Base-by-base conservation (phyloP, 139 green algal genomes). In the Marvania coccoides region DNA sequence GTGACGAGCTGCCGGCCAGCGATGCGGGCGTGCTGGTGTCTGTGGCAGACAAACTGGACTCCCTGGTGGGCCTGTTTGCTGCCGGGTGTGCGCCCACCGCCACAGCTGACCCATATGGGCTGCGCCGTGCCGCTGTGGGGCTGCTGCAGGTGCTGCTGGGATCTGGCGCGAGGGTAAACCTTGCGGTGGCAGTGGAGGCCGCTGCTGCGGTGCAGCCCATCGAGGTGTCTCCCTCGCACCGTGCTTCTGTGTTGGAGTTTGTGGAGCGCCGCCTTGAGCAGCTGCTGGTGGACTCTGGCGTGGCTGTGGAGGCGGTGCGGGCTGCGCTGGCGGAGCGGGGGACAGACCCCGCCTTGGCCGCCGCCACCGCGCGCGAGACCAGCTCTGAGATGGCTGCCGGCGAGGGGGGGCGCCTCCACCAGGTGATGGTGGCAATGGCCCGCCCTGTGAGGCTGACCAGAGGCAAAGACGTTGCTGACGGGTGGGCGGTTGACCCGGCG, bases 51-150 rank as follows among this genome's bases (percentile, higher is more conserved):
- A 74, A 78, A 42, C 67, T 98, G 38, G 95, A 99, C 71, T 90
- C 83, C 29, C 71, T 99, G 33, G 94, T 98, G 13, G 95, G 95
- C 1, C 80, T 99, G 51, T 87, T 95, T 68, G 90, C 85, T 4
- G 90, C 86, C 24, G 87, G 85, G 15, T 91, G 90, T 48, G 87
- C 82, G 19, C 92, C 95, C 19, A 89, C 81, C 10, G 90, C 91
- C 5, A 87, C 71, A 4, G 81, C 93, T 5, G 95, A 99, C 73
- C 94, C 88, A 0, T 99, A 93, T 65, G 91, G 84, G n/a, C 81
- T 98, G n/a, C 77, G 95, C 8, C 80, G 95, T 13, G 81, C 79
- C 0, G 91, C 94, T 8, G 92, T 96, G 64, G 94, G 87, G 36
- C 70, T 95, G 76, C 63, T 96, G 47, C 79, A 91, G 77, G 81